Percentiles rank a stretch among this genome's conserved stretches.
phyloP scores from a whole-genome alignment of 169 alveolate genomes.

The Pseudocohnilembus persalinus region DNA sequence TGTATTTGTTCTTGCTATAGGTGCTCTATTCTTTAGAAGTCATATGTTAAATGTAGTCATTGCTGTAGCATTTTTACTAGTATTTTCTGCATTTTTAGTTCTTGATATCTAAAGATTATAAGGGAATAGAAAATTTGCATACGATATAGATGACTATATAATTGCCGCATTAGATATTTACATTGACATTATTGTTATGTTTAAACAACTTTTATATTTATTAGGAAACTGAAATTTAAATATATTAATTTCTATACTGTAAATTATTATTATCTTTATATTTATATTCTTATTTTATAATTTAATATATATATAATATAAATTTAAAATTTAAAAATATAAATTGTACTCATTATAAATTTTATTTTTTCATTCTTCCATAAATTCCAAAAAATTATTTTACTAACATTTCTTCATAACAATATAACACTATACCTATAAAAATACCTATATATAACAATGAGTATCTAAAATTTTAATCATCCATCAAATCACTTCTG shows the following conservation, averaged over 20 bases:
- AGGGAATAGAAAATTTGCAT: conserved; percentile 10
- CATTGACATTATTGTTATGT: conserved; percentile 19
- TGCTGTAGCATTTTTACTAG: conserved; percentile 8
- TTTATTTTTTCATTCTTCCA: neutral
- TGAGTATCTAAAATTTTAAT: neutral
- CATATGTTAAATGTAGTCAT: neutral
- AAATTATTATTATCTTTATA: too few relatives aligned
- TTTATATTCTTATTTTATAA: too few relatives aligned
- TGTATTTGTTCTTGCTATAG: conserved; percentile 3
- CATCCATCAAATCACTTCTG: neutral
- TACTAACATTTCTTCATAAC: neutral
- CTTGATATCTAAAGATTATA: conserved; percentile 15
- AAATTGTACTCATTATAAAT: too few relatives aligned
- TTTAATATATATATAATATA: too few relatives aligned
- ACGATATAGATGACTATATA: conserved; percentile 26
- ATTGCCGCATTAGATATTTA: conserved; percentile 30
- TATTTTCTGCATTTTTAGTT: conserved; percentile 10
- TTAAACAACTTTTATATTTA: conserved; percentile 12
- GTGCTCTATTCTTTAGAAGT: neutral
- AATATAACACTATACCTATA: neutral
- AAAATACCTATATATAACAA: neutral
- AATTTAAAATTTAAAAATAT: too few relatives aligned
- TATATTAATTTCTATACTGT: too few relatives aligned
- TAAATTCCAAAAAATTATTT: neutral
- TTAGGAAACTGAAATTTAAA: too few relatives aligned